These are phyloP conservation scores for Vigna reflexopilosa DNA, from an alignment of 306 rosid species.

Conservation along the genomic window DNA sequence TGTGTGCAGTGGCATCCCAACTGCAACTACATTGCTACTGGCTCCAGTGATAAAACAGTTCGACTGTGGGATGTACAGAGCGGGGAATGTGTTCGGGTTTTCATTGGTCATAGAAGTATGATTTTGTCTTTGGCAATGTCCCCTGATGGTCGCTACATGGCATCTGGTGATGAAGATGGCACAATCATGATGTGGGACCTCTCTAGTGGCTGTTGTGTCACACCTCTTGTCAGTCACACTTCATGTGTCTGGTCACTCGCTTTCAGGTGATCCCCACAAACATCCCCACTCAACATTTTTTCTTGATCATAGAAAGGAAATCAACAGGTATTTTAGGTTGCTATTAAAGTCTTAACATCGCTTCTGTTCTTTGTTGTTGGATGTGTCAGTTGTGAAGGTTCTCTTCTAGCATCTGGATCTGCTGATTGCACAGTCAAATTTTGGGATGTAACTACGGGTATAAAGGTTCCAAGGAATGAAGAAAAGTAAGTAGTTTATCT, in stretches of 20 bases:
- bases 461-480: constrained; percentile 66
- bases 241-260: constrained; percentile 79
- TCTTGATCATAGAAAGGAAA: constrained; percentile 15
- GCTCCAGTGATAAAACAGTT: constrained; percentile 89
- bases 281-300: neutral
- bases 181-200: constrained; percentile 92
- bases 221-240: constrained; percentile 77
- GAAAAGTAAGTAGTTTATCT: constrained; percentile 64
- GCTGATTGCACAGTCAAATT: constrained; percentile 86
- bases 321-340: neutral
- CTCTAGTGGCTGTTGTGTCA: constrained; percentile 78
- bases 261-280: constrained; percentile 60
- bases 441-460: constrained; percentile 79
- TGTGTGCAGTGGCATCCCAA: constrained; percentile 94
- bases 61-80: constrained; percentile 85
- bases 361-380: constrained; percentile 18
- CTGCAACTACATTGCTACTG: constrained; percentile 95
- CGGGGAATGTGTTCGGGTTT: constrained; percentile 88
- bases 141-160: constrained; percentile 83
- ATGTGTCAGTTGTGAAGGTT: constrained; percentile 76
- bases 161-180: constrained; percentile 91
- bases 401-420: constrained; percentile 89
- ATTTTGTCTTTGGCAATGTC: constrained; percentile 83
- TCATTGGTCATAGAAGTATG: constrained; percentile 92
- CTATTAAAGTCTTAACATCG: neutral